These are phyloP conservation scores for Pinus tabuliformis DNA, from an alignment of 75 land plant genomes.

Conservation along the genomic window DNA sequence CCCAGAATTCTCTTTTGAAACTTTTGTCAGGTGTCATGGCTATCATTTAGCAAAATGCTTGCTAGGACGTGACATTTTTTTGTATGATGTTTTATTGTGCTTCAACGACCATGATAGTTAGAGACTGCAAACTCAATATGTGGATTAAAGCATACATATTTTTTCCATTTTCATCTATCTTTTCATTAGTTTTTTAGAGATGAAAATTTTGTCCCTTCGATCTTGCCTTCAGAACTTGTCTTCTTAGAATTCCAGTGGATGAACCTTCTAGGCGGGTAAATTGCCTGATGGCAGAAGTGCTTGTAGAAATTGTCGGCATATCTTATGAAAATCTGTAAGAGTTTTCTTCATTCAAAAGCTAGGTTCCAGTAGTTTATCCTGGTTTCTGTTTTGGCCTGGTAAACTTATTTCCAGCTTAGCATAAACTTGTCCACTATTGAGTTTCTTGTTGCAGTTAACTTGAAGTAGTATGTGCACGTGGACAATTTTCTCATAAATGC, in stretches of 20 bases:
- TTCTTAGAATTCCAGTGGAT: background rate
- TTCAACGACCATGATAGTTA: no score
- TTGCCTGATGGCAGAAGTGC: background rate
- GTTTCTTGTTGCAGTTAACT: background rate
- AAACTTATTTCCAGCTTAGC: background rate
- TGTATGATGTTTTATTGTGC: background rate
- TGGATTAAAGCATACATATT: no score
- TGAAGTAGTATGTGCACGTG: background rate
- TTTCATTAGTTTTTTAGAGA: background rate
- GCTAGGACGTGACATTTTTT: background rate
- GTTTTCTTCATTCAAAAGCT: background rate
- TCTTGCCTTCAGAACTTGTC: background rate
- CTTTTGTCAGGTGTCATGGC: background rate
- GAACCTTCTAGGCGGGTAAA: background rate
- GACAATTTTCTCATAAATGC: background rate
- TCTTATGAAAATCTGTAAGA: background rate
- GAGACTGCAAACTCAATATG: no score
- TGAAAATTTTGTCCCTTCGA: background rate
- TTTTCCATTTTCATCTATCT: background rate
- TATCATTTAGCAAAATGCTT: background rate
- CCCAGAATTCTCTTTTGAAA: background rate
- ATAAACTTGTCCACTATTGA: background rate
- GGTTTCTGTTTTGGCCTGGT: background rate
- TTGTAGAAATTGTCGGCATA: background rate
- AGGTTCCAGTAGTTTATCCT: background rate